phyloP scores from a whole-genome alignment of 371 early-diverging fungal genomes.

The Mucor velutinosus region DNA sequence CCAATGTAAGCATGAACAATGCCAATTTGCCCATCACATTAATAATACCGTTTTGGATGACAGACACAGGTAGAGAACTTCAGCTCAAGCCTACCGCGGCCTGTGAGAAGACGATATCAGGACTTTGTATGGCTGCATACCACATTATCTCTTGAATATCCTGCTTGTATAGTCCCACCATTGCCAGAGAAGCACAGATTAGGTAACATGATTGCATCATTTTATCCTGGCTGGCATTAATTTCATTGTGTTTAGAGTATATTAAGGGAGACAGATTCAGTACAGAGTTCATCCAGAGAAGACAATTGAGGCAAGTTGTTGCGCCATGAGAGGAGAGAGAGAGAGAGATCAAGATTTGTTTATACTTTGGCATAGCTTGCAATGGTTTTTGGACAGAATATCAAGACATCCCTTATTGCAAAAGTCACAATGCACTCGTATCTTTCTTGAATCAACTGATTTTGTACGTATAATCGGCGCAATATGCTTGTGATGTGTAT shows the following conservation, averaged over 20 bases:
- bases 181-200: slow-evolving; percentile 87
- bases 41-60: neutral
- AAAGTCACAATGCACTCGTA: slow-evolving; percentile 62
- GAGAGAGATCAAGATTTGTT: neutral
- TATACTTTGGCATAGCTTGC: slow-evolving; percentile 48
- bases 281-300: slow-evolving; percentile 82
- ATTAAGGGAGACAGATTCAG: slow-evolving; percentile 91
- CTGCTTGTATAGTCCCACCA: slow-evolving; percentile 85
- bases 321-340: neutral
- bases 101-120: slow-evolving; percentile 81
- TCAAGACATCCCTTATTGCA: slow-evolving; percentile 86
- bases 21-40: neutral
- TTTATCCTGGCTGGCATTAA: neutral
- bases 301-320: slow-evolving; percentile 57
- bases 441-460: slow-evolving; percentile 83
- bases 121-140: slow-evolving; percentile 88
- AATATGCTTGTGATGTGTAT: neutral
- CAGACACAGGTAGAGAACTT: slow-evolving; percentile 22
- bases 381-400: slow-evolving; percentile 83
- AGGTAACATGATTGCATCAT: slow-evolving; percentile 47
- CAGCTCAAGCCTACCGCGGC: slow-evolving; percentile 3
- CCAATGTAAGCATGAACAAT: slow-evolving; percentile 49
- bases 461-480: slow-evolving; percentile 49
- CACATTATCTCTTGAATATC: slow-evolving; percentile 65
- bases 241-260: slow-evolving; percentile 59